Evolutionary conservation across 495 filamentous ascomycete species (phyloP).

Genomic region (Neurospora cerealis): DNA sequence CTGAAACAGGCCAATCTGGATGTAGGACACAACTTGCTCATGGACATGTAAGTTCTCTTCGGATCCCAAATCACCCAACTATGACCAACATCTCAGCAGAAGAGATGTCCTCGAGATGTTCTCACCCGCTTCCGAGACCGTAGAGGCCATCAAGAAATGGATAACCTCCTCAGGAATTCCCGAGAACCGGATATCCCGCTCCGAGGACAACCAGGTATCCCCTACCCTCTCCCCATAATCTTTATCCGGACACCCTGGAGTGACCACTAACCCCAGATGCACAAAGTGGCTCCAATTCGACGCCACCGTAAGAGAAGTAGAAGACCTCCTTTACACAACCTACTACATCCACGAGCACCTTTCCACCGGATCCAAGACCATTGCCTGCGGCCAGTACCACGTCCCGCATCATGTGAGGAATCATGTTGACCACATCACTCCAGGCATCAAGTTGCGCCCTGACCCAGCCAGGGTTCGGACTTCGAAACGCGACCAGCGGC

Average conservation of each 20-base stretch:
- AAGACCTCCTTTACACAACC: slow-evolving; percentile 42
- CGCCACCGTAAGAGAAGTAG: slow-evolving; percentile 41
- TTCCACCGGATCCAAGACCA: slow-evolving; percentile 13
- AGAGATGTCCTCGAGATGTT: slow-evolving; percentile 44
- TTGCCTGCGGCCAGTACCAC: slow-evolving; percentile 37
- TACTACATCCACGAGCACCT: slow-evolving; percentile 46
- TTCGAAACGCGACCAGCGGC: neutral
- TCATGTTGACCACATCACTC: slow-evolving; percentile 51
- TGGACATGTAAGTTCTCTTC: slow-evolving; percentile 22
- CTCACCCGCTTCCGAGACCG: slow-evolving; percentile 30
- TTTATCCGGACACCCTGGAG: neutral
- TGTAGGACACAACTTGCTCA: slow-evolving; percentile 18
- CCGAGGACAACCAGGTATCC: slow-evolving; percentile 20
- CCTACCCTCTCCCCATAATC: neutral
- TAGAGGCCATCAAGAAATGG: slow-evolving; percentile 40
- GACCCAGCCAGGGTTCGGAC: neutral
- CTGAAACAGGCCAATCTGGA: slow-evolving; percentile 23
- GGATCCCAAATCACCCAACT: slow-evolving; percentile 50
- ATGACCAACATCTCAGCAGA: slow-evolving; percentile 42
- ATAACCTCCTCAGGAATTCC: slow-evolving; percentile 40
- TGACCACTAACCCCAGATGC: neutral
- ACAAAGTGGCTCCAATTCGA: slow-evolving; percentile 42
- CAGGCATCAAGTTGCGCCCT: slow-evolving; percentile 36
- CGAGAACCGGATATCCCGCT: slow-evolving; percentile 10
- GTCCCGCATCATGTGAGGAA: slow-evolving; percentile 40